Percentiles rank a stretch among this genome's conserved stretches.
phyloP scores from a whole-genome alignment of 768 basidiomycete genomes.

The Pleurotus platypus region DNA sequence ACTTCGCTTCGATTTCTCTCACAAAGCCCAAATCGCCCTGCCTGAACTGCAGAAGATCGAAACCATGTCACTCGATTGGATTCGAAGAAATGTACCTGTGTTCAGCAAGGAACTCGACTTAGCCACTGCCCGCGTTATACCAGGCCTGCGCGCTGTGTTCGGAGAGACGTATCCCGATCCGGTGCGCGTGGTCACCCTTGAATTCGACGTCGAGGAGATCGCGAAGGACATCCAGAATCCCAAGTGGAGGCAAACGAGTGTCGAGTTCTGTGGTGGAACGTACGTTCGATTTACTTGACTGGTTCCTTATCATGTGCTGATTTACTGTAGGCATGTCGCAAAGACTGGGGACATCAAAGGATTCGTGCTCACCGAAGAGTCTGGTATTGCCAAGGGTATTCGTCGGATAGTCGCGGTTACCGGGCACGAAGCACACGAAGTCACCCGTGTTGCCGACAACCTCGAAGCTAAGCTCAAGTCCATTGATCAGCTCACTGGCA shows the following conservation, averaged over 20 bases:
- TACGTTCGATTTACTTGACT: constrained; percentile 36
- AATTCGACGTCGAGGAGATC: constrained; percentile 85
- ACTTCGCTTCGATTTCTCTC: constrained; percentile 97
- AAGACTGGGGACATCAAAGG: constrained; percentile 97
- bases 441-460: constrained; percentile 61
- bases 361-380: constrained; percentile 92
- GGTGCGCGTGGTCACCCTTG: constrained; percentile 90
- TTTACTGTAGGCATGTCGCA: constrained; percentile 71
- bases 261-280: constrained; percentile 99
- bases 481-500: constrained; percentile 59
- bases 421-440: constrained; percentile 87
- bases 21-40: constrained; percentile 81
- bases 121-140: constrained; percentile 74
- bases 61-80: constrained; percentile 81
- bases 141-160: constrained; percentile 95
- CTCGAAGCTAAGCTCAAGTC: constrained; percentile 61
- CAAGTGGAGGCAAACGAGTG: constrained; percentile 87
- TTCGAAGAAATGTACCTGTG: constrained; percentile 84
- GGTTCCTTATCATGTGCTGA: background rate
- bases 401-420: constrained; percentile 93
- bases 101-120: constrained; percentile 85
- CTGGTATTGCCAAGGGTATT: constrained; percentile 97
- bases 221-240: constrained; percentile 80
- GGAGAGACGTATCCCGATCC: constrained; percentile 98
- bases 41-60: constrained; percentile 84